A percentile compares a stretch with the other conserved stretches of the same genome.
phyloP scores from a whole-genome alignment of 2,329 filamentous ascomycete species.

The Microascus cirrosus region DNA sequence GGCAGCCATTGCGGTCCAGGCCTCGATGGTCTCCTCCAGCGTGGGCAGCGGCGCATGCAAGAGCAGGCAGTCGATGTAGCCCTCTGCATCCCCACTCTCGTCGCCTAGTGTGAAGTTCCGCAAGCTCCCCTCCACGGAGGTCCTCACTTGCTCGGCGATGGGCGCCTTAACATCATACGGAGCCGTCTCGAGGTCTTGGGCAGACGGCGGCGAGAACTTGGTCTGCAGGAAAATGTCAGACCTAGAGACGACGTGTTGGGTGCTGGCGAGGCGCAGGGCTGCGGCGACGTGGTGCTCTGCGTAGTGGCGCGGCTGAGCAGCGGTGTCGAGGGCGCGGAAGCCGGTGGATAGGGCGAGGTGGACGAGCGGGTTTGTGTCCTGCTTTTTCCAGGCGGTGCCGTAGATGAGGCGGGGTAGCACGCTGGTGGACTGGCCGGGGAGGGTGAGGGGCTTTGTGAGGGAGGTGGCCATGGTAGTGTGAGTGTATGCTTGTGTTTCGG shows the following conservation, averaged over 20 bases:
- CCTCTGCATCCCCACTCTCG: slow-evolving; percentile 8
- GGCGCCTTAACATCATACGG: slow-evolving; percentile 51
- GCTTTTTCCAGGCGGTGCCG: slow-evolving; percentile 80
- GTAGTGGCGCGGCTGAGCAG: slow-evolving; percentile 70
- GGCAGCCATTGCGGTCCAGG: slow-evolving; percentile 54
- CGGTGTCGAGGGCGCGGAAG: slow-evolving; percentile 67
- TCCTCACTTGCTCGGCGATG: slow-evolving; percentile 52
- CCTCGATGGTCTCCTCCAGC: slow-evolving; percentile 41
- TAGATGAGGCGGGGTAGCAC: slow-evolving; percentile 51
- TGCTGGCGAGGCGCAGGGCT: slow-evolving; percentile 51
- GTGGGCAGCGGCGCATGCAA: slow-evolving; percentile 48
- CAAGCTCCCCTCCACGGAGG: slow-evolving; percentile 58
- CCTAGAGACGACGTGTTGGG: slow-evolving; percentile 21
- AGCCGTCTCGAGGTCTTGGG: slow-evolving; percentile 48
- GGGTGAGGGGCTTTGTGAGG: slow-evolving; percentile 20
- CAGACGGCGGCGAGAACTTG: slow-evolving; percentile 60
- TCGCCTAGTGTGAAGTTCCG: slow-evolving; percentile 41
- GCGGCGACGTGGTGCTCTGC: slow-evolving; percentile 59
- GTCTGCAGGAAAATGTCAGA: slow-evolving; percentile 65
- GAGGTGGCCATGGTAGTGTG: slow-evolving; percentile 10
- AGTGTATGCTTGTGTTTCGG: not conserved
- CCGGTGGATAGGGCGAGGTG: slow-evolving; percentile 55
- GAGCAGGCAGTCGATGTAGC: slow-evolving; percentile 63
- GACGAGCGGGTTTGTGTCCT: slow-evolving; percentile 54
- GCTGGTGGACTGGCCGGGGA: slow-evolving; percentile 13